Percentiles rank a stretch among this genome's conserved stretches.
Conservation (phyloP, 2,329 filamentous ascomycete genomes). For the Aspergillus fischeri region DNA sequence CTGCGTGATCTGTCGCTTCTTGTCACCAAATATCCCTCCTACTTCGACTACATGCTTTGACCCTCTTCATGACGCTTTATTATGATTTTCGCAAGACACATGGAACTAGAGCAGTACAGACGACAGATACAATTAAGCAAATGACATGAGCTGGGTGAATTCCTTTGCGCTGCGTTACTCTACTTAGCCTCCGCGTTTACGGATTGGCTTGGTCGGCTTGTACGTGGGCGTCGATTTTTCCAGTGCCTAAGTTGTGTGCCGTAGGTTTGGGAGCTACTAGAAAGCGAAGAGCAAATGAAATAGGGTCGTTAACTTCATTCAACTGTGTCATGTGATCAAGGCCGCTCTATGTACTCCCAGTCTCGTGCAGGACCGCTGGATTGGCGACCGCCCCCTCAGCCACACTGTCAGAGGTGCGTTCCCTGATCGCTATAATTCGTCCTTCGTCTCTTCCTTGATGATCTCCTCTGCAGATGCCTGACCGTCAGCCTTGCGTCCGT, state of each 20-base stretch:
- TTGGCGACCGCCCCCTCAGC: not conserved
- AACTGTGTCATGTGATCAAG: not conserved
- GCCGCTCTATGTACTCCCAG: not conserved
- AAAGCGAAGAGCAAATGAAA: no score
- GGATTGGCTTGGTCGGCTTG: not conserved
- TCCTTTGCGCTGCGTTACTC: not conserved
- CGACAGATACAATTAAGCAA: conserved; percentile 3
- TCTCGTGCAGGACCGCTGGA: not conserved
- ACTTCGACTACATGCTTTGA: not conserved
- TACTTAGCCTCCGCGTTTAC: not conserved
- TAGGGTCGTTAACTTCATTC: not conserved
- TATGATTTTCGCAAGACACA: not conserved
- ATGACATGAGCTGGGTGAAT: not conserved
- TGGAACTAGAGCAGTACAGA: conserved; percentile 2
- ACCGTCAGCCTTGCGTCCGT: conserved; percentile 24
- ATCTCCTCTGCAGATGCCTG: conserved; percentile 19
- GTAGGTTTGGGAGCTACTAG: no score
- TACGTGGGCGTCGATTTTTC: not conserved
- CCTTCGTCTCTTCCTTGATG: conserved; percentile 20
- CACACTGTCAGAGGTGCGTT: not conserved
- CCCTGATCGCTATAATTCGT: conserved; percentile 24
- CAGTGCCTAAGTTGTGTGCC: not conserved
- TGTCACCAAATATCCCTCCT: not conserved
- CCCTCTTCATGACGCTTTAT: not conserved
- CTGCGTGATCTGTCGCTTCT: not conserved